These are phyloP conservation scores for Plectosphaerella plurivora DNA, from an alignment of 2,329 filamentous ascomycete genomes.

Conservation along the genomic window DNA sequence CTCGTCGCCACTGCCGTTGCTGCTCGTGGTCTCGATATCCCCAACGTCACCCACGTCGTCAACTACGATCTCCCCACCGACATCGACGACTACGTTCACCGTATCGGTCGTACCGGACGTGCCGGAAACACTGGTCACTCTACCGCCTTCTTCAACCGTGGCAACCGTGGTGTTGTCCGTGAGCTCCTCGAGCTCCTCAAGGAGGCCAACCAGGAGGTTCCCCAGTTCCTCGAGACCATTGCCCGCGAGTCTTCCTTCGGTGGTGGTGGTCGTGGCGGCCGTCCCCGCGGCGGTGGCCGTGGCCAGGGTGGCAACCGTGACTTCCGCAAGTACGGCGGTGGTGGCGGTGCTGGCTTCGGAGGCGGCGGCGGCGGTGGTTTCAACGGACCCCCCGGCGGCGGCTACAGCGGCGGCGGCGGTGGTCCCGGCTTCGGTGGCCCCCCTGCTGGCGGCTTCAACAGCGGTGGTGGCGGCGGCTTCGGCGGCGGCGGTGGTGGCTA, in stretches of 20 bases:
- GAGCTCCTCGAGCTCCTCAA: constrained; percentile 97
- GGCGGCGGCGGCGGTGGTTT: constrained; percentile 37
- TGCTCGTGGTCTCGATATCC: constrained; percentile 86
- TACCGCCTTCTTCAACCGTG: constrained; percentile 99
- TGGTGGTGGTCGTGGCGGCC: constrained; percentile 60
- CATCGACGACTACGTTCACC: constrained; percentile 98
- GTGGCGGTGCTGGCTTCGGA: constrained; percentile 42
- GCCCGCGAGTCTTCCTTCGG: constrained; percentile 89
- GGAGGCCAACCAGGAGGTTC: constrained; percentile 97
- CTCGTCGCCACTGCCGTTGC: constrained; percentile 96
- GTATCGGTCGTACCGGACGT: constrained; percentile 99
- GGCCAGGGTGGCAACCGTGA: constrained; percentile 74
- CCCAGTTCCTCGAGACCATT: constrained; percentile 92
- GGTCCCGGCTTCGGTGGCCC: constrained; percentile 38
- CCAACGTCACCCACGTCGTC: constrained; percentile 94
- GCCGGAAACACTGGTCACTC: constrained; percentile 98
- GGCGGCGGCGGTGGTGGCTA: constrained; percentile 28
- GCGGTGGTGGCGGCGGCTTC: constrained; percentile 32
- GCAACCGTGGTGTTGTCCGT: constrained; percentile 95
- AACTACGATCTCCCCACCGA: constrained; percentile 99
- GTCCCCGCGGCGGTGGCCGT: constrained; percentile 66
- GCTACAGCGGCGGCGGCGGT: constrained; percentile 32
- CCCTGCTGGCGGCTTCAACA: constrained; percentile 32
- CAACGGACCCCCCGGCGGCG: constrained; percentile 32
- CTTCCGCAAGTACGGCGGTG: constrained; percentile 74